These are phyloP conservation scores for Tricholoma sp. DNA, from an alignment of 768 basidiomycete species.

Conservation along the genomic window DNA sequence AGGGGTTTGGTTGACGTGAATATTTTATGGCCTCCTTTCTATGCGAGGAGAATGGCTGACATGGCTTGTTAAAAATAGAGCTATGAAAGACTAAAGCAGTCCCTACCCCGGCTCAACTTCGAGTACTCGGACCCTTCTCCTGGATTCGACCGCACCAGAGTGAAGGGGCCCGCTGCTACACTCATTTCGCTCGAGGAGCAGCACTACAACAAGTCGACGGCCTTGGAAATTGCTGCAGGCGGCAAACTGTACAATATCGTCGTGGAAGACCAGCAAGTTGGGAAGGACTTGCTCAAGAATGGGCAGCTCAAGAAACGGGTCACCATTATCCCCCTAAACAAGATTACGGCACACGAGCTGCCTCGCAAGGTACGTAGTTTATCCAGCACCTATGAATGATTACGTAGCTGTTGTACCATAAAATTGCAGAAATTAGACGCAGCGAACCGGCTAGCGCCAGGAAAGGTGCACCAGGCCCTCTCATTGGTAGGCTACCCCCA, in stretches of 20 bases:
- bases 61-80: conserved; percentile 33
- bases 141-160: conserved; percentile 77
- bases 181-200: conserved; percentile 70
- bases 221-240: conserved; percentile 90
- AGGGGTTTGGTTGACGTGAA: conserved; percentile 60
- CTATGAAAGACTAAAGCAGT: conserved; percentile 62
- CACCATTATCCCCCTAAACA: conserved; percentile 91
- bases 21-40: conserved; percentile 1
- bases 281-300: conserved; percentile 77
- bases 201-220: conserved; percentile 78
- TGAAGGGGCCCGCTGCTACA: conserved; percentile 90
- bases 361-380: conserved; percentile 34
- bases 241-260: conserved; percentile 90
- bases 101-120: conserved; percentile 71
- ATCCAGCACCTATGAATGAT: background rate
- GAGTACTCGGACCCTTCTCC: conserved; percentile 73
- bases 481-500: conserved; percentile 79
- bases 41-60: conserved; percentile 4
- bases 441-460: conserved; percentile 67
- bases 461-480: conserved; percentile 83
- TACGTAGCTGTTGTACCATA: too few species aligned
- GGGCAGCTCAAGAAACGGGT: conserved; percentile 77
- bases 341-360: conserved; percentile 65
- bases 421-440: conserved; percentile 64
- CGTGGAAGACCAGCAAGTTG: conserved; percentile 86